Conservation (phyloP, 2,329 filamentous ascomycete genomes). For the Aspergillus melleus region DNA sequence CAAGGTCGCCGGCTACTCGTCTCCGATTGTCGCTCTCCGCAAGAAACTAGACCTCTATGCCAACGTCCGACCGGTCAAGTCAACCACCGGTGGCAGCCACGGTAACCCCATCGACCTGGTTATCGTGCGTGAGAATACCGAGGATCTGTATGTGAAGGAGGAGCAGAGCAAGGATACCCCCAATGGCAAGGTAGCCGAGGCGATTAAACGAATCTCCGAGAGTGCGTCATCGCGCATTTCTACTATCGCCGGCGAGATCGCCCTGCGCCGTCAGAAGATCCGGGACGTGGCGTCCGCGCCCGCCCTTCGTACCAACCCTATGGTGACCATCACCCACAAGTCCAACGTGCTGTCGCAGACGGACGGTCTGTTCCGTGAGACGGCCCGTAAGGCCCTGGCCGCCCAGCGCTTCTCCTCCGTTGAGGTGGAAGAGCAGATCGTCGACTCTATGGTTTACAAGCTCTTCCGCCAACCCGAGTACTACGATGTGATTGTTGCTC, state of each 20-base stretch:
- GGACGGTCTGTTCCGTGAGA: constrained; percentile 89
- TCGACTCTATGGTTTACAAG: constrained; percentile 99
- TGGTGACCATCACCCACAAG: constrained; percentile 98
- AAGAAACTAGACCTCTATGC: constrained; percentile 95
- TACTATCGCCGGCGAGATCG: constrained; percentile 92
- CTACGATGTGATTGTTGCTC: constrained; percentile 97
- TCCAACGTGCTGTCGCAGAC: constrained; percentile 96
- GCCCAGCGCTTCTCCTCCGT: constrained; percentile 64
- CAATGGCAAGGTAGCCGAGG: constrained; percentile 83
- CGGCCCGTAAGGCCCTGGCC: constrained; percentile 71
- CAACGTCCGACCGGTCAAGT: constrained; percentile 95
- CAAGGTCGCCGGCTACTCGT: constrained; percentile 92
- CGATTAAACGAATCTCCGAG: constrained; percentile 94
- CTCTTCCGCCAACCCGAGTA: constrained; percentile 92
- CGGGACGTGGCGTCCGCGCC: constrained; percentile 57
- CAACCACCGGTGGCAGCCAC: constrained; percentile 55
- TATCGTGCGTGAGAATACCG: constrained; percentile 97
- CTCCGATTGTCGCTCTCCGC: constrained; percentile 92
- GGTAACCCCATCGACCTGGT: constrained; percentile 82
- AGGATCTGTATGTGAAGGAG: constrained; percentile 97
- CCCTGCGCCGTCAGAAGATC: constrained; percentile 79
- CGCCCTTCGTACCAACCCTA: constrained; percentile 60
- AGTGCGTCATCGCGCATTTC: constrained; percentile 83
- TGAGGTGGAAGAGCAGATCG: constrained; percentile 91
- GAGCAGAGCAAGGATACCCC: constrained; percentile 78